Evolutionary conservation across 1,139 yeast species (phyloP), one percentile per base, ranked within the genome.

Genomic region (Candida gigantensis): DNA sequence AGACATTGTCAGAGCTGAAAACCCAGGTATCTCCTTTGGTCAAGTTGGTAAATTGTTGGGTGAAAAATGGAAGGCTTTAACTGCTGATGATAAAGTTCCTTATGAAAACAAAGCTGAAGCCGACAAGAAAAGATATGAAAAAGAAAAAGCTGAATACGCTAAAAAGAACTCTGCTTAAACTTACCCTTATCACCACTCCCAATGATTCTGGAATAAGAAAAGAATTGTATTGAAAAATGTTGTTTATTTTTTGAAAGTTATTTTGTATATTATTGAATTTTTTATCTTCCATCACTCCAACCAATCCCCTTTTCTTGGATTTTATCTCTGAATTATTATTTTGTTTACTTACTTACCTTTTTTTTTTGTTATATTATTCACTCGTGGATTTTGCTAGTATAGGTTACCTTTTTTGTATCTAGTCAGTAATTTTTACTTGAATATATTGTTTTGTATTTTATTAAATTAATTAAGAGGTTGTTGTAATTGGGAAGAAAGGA

Each of bases 41-140:
- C 90, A 86, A 69, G 89, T 88, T 49, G 96, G 96, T 61, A 86
- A 83, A 67, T 66, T 86, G 46, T 80, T 92, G 57, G 98, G 98
- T 64, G 96, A 88, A 65, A 85, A 79, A 70, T 92, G 98, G 98
- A 89, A 89, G 81, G 85, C 90, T 44, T 74, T 90, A 56, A 70
- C 74, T 46, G 78, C 79, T 41, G 90, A 84, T 36, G 95, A 86
- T 51, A 90, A 87, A 74, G 68, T 63, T 51, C 96, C 96, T 46
- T 90, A 88, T 68, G 95, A 88, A 70, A 80, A 78, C 58, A 87
- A 88, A 74, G 97, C 97, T 52, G 92, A 81, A 50, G 84, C 86
- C 53, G 98, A 92, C 74, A 92, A 92, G 79, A 86, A 89, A 78
- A 84, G 97, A 74, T 92, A 92, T 68, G 97, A 90, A 72, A 81